Conservation (phyloP, 768 basidiomycete species). For the Panus rudis region DNA sequence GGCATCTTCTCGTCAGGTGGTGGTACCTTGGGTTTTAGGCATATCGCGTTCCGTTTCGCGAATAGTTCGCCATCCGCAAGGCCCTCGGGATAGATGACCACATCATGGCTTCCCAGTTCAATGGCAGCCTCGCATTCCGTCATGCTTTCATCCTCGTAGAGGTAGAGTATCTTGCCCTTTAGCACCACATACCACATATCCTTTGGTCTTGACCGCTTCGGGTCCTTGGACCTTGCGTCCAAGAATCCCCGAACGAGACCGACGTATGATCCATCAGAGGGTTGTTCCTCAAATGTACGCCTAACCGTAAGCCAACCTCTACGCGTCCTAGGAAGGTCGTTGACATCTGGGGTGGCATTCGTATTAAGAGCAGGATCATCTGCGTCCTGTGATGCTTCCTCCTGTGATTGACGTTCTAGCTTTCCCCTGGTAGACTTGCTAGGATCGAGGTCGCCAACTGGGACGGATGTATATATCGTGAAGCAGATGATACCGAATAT, state of each 20-base stretch:
- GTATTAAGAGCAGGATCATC: slow-evolving; percentile 25
- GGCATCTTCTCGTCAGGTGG: slow-evolving; percentile 33
- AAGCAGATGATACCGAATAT: slow-evolving; percentile 50
- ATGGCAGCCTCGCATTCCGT: slow-evolving; percentile 88
- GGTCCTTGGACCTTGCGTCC: slow-evolving; percentile 78
- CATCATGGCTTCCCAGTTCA: slow-evolving; percentile 73
- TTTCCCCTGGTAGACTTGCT: slow-evolving; percentile 23
- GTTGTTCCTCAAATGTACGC: slow-evolving; percentile 64
- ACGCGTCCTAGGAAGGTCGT: slow-evolving; percentile 58
- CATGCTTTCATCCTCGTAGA: slow-evolving; percentile 92
- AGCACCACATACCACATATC: slow-evolving; percentile 91
- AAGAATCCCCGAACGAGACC: slow-evolving; percentile 74
- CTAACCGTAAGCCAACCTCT: slow-evolving; percentile 83
- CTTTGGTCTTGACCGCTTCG: slow-evolving; percentile 76
- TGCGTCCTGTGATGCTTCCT: slow-evolving; percentile 11
- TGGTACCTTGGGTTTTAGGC: slow-evolving; percentile 48
- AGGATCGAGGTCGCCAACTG: slow-evolving; percentile 53
- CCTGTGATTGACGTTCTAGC: slow-evolving; percentile 17
- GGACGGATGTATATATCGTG: slow-evolving; percentile 78
- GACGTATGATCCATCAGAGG: slow-evolving; percentile 64
- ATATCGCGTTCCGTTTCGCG: slow-evolving; percentile 84
- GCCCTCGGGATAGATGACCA: slow-evolving; percentile 68
- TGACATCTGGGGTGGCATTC: slow-evolving; percentile 29
- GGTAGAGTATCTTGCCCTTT: slow-evolving; percentile 85
- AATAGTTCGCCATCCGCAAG: slow-evolving; percentile 85